Percentiles rank a stretch among this genome's conserved stretches.
Conservation (phyloP, 176 grass and related monocot species). For the Aegilops bicornis region DNA sequence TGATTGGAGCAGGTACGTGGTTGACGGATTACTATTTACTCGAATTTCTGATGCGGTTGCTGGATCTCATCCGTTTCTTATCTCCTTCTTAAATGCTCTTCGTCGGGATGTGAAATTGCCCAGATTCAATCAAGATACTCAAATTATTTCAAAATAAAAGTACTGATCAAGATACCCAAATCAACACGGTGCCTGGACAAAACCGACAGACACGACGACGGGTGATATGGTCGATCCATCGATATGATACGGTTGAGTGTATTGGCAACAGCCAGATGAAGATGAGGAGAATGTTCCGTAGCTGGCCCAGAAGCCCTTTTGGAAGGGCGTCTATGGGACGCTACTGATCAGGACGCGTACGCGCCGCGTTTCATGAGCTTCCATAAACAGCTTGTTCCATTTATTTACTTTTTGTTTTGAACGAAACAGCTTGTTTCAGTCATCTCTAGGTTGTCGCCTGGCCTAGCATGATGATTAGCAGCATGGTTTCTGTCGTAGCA, state of each 20-base stretch:
- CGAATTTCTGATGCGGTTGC: neutral
- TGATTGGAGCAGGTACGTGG: slow-evolving; percentile 3
- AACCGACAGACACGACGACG: neutral
- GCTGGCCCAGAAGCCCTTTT: neutral
- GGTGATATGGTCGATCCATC: neutral
- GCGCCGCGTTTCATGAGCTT: neutral
- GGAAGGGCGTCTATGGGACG: neutral
- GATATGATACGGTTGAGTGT: neutral
- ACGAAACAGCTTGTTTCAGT: neutral
- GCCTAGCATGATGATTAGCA: neutral
- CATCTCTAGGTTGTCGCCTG: neutral
- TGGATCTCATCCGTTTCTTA: neutral
- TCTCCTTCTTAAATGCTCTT: neutral
- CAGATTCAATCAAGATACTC: neutral
- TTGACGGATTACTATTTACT: neutral
- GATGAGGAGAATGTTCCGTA: neutral
- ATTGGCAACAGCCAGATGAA: neutral
- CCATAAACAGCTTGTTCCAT: neutral
- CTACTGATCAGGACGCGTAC: neutral
- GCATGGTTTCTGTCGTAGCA: neutral
- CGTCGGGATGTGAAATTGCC: neutral
- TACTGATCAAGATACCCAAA: neutral
- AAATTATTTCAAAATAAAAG: no score
- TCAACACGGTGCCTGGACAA: neutral
- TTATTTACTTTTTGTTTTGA: no score